Percentiles rank a stretch among this genome's conserved stretches.
phyloP scores from a whole-genome alignment of 768 basidiomycete species.

The Sporobolomyces roseus region DNA sequence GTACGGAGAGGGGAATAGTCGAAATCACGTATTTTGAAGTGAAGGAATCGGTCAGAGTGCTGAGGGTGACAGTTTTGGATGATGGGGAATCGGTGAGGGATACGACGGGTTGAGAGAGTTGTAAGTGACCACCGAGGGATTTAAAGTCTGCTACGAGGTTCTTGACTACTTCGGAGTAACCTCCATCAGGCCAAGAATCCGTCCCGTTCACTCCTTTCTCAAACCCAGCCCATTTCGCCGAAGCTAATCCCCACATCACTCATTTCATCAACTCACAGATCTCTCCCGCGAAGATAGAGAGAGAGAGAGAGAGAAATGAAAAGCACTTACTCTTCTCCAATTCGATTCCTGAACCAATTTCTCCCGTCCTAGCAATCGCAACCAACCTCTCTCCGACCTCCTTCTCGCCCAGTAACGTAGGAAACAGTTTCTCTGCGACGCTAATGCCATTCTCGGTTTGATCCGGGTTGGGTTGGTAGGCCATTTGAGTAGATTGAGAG shows the following conservation, averaged over 20 bases:
- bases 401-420: background rate
- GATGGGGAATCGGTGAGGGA: slow-evolving; percentile 16
- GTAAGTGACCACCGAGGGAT: slow-evolving; percentile 17
- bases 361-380: slow-evolving; percentile 33
- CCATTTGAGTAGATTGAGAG: slow-evolving; percentile 20
- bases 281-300: too few species aligned
- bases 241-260: background rate
- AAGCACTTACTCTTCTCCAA: slow-evolving; percentile 16
- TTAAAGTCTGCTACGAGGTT: slow-evolving; percentile 20
- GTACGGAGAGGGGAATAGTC: slow-evolving; percentile 45
- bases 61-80: too few species aligned
- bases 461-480: background rate
- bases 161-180: slow-evolving; percentile 25
- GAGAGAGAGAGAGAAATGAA: background rate
- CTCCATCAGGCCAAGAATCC: slow-evolving; percentile 33
- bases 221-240: slow-evolving; percentile 29
- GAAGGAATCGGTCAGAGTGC: slow-evolving; percentile 3
- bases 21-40: slow-evolving; percentile 22
- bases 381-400: slow-evolving; percentile 23
- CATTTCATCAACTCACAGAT: too few species aligned
- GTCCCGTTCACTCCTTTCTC: slow-evolving; percentile 22
- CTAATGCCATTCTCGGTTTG: too few species aligned
- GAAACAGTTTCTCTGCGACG: slow-evolving; percentile 28
- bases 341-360: slow-evolving; percentile 34
- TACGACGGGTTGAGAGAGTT: slow-evolving; percentile 14